Evolutionary conservation across 169 alveolate species (phyloP).

Genomic region (Plasmodium fragile): DNA sequence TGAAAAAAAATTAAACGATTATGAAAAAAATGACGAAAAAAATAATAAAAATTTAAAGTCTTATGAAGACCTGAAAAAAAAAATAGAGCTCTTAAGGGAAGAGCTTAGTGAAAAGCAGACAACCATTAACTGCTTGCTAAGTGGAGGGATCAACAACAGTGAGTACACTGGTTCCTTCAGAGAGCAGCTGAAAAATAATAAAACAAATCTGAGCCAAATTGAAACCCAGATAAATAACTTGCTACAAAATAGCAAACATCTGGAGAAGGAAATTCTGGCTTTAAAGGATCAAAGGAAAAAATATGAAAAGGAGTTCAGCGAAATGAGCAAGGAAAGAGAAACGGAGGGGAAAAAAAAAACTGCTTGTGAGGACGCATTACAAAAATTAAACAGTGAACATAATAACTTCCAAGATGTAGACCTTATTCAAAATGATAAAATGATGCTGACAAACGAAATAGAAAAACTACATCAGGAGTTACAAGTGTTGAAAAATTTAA

Average conservation of each 20-base stretch:
- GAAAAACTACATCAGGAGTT: constrained; percentile 49
- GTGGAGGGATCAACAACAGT: constrained; percentile 66
- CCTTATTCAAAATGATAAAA: constrained; percentile 71
- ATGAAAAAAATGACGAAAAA: constrained; percentile 78
- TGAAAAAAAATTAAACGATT: constrained; percentile 79
- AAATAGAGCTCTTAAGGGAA: constrained; percentile 42
- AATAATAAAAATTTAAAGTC: constrained; percentile 56
- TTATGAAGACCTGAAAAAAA: constrained; percentile 28
- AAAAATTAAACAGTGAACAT: constrained; percentile 63
- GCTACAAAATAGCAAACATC: constrained; percentile 66
- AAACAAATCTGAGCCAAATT: constrained; percentile 71
- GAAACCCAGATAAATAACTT: constrained; percentile 68
- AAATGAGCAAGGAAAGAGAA: constrained; percentile 80
- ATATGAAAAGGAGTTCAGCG: constrained; percentile 78
- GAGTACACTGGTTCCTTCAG: constrained; percentile 78
- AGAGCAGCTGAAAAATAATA: constrained; percentile 76
- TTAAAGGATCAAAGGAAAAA: constrained; percentile 70
- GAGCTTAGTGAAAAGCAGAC: constrained; percentile 56
- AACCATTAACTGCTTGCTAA: constrained; percentile 38
- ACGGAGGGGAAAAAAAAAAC: constrained; percentile 72
- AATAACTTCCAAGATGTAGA: constrained; percentile 60
- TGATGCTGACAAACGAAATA: constrained; percentile 44
- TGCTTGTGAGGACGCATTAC: constrained; percentile 73
- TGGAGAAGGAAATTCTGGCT: constrained; percentile 66
- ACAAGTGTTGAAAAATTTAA: constrained; percentile 32